Percentiles rank a stretch among this genome's conserved stretches.
Conservation (phyloP, 495 filamentous ascomycete species). For the Sporormia fimetaria region DNA sequence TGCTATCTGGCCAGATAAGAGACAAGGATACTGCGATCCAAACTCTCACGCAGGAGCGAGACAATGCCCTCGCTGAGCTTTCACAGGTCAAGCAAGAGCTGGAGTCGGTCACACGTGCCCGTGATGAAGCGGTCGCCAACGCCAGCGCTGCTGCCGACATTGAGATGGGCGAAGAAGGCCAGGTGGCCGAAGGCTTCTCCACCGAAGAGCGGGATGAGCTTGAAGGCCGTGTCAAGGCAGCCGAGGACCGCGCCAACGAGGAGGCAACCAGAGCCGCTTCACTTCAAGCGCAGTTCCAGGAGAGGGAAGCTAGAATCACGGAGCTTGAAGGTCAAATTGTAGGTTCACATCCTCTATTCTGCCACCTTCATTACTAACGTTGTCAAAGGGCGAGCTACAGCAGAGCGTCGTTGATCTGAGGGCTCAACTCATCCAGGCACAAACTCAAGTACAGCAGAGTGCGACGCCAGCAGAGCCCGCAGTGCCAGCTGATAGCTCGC, state of each 20-base stretch:
- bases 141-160: slow-evolving; percentile 11
- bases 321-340: slow-evolving; percentile 39
- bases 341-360: slow-evolving; percentile 9
- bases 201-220: slow-evolving; percentile 24
- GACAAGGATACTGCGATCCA: slow-evolving; percentile 39
- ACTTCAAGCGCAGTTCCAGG: slow-evolving; percentile 19
- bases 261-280: slow-evolving; percentile 30
- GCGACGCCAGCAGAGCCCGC: too few species aligned
- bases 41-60: slow-evolving; percentile 39
- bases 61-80: slow-evolving; percentile 30
- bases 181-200: slow-evolving; percentile 27
- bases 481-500: too few species aligned
- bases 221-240: slow-evolving; percentile 30
- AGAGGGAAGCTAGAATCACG: slow-evolving; percentile 14
- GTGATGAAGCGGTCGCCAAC: slow-evolving; percentile 22
- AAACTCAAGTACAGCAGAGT: not conserved
- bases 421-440: slow-evolving; percentile 9
- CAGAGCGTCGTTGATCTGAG: slow-evolving; percentile 24
- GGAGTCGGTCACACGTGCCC: slow-evolving; percentile 15
- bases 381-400: slow-evolving; percentile 25
- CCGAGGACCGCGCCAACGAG: slow-evolving; percentile 38
- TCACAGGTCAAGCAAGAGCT: slow-evolving; percentile 39
- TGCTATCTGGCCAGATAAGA: slow-evolving; percentile 40
- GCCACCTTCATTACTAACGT: not conserved
- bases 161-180: slow-evolving; percentile 30